A percentile compares a stretch with the other conserved stretches of the same genome.
phyloP scores from a whole-genome alignment of 2,329 filamentous ascomycete species.

The Diaporthe vaccinii region DNA sequence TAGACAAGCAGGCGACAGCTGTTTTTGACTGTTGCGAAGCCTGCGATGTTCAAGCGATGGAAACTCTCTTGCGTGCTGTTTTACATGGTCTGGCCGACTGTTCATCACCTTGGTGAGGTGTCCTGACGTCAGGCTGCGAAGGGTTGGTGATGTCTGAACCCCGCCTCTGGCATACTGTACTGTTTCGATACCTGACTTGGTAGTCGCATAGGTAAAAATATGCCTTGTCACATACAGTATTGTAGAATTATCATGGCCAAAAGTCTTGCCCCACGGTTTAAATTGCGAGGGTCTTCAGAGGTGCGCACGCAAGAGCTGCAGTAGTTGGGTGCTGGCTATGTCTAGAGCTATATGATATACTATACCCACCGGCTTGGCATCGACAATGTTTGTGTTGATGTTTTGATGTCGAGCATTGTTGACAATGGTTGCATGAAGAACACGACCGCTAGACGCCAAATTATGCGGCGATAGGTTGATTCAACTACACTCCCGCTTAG shows the following conservation, averaged over 20 bases:
- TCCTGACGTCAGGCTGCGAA: too few species aligned
- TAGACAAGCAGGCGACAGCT: too few species aligned
- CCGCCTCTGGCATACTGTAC: not conserved
- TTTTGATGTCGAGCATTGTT: not conserved
- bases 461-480: not conserved
- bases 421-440: not conserved
- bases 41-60: too few species aligned
- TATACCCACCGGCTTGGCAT: not conserved
- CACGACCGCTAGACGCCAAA: not conserved
- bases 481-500: not conserved
- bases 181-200: not conserved
- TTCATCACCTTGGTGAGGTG: too few species aligned
- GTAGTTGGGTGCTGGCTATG: not conserved
- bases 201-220: not conserved
- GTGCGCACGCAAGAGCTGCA: not conserved
- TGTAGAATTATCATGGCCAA: not conserved
- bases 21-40: too few species aligned
- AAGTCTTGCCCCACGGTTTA: not conserved
- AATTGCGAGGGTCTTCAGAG: not conserved
- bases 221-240: not conserved
- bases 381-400: not conserved
- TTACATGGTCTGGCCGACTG: too few species aligned
- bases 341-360: too few species aligned
- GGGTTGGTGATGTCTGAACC: not conserved
- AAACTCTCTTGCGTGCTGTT: too few species aligned